A percentile compares a stretch with the other conserved stretches of the same genome.
Evolutionary conservation across 208 protist species (phyloP).

Genomic region (Trypanosoma scelopori): DNA sequence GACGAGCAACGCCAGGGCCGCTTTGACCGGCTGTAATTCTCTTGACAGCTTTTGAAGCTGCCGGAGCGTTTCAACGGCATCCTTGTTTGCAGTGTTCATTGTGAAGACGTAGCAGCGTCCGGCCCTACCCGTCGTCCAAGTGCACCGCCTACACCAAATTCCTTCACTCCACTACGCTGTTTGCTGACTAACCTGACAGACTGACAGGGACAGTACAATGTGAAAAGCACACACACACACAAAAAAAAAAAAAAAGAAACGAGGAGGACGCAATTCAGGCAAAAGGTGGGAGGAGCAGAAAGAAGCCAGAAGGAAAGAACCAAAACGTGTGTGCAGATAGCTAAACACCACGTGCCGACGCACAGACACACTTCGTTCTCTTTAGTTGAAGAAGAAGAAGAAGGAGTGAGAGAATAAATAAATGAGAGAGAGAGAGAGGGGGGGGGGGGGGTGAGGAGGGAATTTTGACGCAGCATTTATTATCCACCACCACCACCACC

Average conservation of each 20-base stretch:
- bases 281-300: conserved; percentile 1
- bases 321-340: background rate
- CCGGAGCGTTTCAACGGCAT: conserved; percentile 59
- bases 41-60: conserved; percentile 77
- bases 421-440: no score
- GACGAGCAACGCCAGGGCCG: conserved; percentile 54
- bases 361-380: no score
- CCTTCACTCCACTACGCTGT: background rate
- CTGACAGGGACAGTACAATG: background rate
- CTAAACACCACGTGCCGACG: no score
- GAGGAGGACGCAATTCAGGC: no score
- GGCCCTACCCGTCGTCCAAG: background rate
- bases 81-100: conserved; percentile 46
- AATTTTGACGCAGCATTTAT: conserved; percentile 1
- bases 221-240: background rate
- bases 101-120: background rate
- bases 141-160: background rate
- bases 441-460: background rate
- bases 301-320: conserved; percentile 15
- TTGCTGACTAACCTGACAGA: no score
- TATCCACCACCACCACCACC: no score
- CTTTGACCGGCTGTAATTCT: conserved; percentile 77
- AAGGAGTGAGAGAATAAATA: no score
- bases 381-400: conserved; percentile 22
- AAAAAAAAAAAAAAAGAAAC: background rate